These are phyloP conservation scores for Talaromyces sp. DNA, from an alignment of 2,329 filamentous ascomycete species.

Conservation along the genomic window DNA sequence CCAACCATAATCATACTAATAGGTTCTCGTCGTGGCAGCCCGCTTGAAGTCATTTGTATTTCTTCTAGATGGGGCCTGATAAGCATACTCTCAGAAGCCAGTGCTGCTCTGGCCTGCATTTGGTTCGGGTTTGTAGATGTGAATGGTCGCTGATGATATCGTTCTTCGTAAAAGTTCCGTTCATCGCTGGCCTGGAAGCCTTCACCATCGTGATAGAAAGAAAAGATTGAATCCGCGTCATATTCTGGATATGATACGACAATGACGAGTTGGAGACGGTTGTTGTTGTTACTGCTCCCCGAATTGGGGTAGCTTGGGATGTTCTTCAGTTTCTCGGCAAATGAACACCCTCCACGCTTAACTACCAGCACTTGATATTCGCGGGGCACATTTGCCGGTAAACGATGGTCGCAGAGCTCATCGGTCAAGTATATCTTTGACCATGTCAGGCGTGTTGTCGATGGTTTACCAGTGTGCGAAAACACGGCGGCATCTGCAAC, in stretches of 20 bases:
- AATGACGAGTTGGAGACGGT: conserved; percentile 71
- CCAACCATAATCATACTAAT: conserved; percentile 82
- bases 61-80: conserved; percentile 73
- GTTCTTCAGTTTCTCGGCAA: conserved; percentile 76
- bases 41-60: conserved; percentile 67
- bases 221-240: conserved; percentile 45
- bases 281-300: conserved; percentile 43
- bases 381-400: conserved; percentile 53
- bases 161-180: not conserved
- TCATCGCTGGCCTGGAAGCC: conserved; percentile 5
- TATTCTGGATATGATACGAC: conserved; percentile 59
- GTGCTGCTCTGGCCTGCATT: conserved; percentile 30
- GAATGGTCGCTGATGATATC: conserved; percentile 21
- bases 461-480: conserved; percentile 37
- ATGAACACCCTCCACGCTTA: conserved; percentile 78
- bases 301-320: conserved; percentile 73
- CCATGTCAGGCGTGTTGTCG: conserved; percentile 62
- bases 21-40: conserved; percentile 66
- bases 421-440: conserved; percentile 68
- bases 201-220: conserved; percentile 19
- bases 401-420: conserved; percentile 60
- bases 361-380: conserved; percentile 76
- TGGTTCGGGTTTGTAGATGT: conserved; percentile 32
- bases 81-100: conserved; percentile 42
- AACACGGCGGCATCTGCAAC: conserved; percentile 54